phyloP scores from a whole-genome alignment of 1,284 basidiomycete genomes.

The Leccinum subspadiceum region DNA sequence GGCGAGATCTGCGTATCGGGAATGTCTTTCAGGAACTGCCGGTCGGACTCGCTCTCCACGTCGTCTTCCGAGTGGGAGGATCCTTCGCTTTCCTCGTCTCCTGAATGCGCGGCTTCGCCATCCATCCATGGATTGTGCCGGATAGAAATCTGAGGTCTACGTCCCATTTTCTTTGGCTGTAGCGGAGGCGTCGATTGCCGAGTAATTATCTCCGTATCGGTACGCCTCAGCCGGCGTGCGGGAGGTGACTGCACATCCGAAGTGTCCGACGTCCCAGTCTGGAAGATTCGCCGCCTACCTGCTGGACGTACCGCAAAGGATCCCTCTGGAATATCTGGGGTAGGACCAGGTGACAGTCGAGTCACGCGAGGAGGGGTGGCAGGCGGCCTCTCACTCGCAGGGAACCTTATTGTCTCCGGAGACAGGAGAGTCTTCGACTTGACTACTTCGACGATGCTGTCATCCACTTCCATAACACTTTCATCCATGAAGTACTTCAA shows the following conservation, averaged over 20 bases:
- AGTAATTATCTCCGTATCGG: constrained; percentile 25
- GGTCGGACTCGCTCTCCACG: constrained; percentile 66
- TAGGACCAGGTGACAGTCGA: constrained; percentile 17
- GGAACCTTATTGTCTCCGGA: constrained; percentile 19
- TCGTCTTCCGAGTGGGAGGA: constrained; percentile 56
- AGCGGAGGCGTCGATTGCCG: constrained; percentile 16
- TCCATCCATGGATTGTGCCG: constrained; percentile 57
- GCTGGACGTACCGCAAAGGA: constrained; percentile 56
- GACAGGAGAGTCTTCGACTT: constrained; percentile 8
- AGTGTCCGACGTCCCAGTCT: constrained; percentile 34
- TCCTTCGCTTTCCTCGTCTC: constrained; percentile 71
- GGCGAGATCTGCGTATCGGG: constrained; percentile 69
- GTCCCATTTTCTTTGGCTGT: constrained; percentile 36
- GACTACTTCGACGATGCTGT: constrained; percentile 9
- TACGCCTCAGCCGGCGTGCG: constrained; percentile 46
- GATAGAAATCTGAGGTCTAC: constrained; percentile 33
- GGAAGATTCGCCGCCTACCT: constrained; percentile 32
- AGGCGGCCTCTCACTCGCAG: constrained; percentile 42
- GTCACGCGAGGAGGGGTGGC: constrained; percentile 34
- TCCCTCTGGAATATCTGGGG: constrained; percentile 37
- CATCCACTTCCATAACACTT: constrained; percentile 8
- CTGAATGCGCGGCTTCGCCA: constrained; percentile 73
- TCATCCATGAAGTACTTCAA: constrained; percentile 6
- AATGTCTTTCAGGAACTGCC: constrained; percentile 63
- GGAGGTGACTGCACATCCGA: constrained; percentile 36